Conservation (phyloP, 148 eudicot genomes). For the Amaranthus palmeri region DNA sequence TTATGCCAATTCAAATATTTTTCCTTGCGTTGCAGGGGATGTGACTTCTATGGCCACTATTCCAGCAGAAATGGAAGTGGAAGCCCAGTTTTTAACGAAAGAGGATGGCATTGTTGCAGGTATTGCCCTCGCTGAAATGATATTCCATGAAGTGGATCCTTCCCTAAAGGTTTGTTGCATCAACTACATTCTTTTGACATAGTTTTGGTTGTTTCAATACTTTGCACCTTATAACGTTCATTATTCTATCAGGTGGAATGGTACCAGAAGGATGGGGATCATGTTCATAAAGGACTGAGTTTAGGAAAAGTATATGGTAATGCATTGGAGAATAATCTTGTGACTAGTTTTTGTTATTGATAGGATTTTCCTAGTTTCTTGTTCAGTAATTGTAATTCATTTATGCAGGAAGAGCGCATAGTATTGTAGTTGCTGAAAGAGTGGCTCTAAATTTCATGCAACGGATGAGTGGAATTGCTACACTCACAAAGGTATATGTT, state of each 20-base stretch:
- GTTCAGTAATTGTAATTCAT: background rate
- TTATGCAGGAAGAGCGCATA: conserved; percentile 76
- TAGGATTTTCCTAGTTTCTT: background rate
- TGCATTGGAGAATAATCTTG: background rate
- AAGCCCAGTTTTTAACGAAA: conserved; percentile 86
- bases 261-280: conserved; percentile 81
- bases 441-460: conserved; percentile 97
- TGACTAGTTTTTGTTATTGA: background rate
- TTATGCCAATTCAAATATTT: background rate
- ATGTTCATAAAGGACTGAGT: conserved; percentile 62
- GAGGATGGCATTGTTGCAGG: conserved; percentile 91
- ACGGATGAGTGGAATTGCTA: conserved; percentile 98
- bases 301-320: conserved; percentile 94
- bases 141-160: conserved; percentile 81
- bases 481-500: conserved; percentile 75
- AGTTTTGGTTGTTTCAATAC: conserved; percentile 7
- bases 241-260: conserved; percentile 69
- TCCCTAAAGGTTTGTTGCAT: conserved; percentile 56
- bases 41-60: conserved; percentile 88
- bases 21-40: conserved; percentile 53
- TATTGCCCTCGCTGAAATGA: conserved; percentile 85
- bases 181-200: background rate
- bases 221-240: conserved; percentile 8
- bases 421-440: conserved; percentile 82
- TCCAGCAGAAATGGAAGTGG: conserved; percentile 79